Conservation (phyloP, 495 filamentous ascomycete species). For the Geoglossum glabrum region DNA sequence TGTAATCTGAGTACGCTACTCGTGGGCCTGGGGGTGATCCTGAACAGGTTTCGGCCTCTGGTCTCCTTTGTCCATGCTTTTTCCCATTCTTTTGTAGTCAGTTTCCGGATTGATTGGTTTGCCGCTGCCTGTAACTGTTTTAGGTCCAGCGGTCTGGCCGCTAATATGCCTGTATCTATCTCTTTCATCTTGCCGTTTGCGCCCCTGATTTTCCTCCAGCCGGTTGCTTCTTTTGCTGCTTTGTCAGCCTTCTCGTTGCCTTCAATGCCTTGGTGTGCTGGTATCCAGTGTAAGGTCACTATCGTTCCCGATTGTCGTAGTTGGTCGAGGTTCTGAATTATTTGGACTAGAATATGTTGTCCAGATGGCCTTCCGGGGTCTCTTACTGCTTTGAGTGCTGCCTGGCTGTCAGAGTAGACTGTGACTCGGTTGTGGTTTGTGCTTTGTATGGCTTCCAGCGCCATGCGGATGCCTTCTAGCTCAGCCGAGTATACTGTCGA, state of each 20-base stretch:
- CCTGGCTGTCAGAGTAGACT: neutral
- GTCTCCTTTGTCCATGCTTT: neutral
- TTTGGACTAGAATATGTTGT: neutral
- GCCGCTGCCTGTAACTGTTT: neutral
- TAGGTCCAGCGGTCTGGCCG: neutral
- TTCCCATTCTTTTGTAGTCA: neutral
- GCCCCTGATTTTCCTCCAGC: neutral
- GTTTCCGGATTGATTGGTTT: neutral
- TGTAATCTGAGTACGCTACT: neutral
- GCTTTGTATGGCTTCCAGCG: neutral
- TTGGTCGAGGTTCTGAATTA: neutral
- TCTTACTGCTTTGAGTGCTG: neutral
- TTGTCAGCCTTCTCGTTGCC: neutral
- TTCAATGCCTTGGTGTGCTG: neutral
- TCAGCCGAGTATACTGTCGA: neutral
- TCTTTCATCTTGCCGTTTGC: neutral
- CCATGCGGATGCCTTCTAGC: neutral
- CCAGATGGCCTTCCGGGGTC: neutral
- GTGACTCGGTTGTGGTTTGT: neutral
- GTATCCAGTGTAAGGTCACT: neutral
- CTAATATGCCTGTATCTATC: neutral
- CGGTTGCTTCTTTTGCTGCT: neutral
- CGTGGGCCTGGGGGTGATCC: neutral
- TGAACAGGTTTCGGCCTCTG: neutral
- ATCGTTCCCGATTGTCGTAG: neutral